These are phyloP conservation scores for Phytophthora capsici DNA, from an alignment of 352 stramenopile species.

Conservation along the genomic window DNA sequence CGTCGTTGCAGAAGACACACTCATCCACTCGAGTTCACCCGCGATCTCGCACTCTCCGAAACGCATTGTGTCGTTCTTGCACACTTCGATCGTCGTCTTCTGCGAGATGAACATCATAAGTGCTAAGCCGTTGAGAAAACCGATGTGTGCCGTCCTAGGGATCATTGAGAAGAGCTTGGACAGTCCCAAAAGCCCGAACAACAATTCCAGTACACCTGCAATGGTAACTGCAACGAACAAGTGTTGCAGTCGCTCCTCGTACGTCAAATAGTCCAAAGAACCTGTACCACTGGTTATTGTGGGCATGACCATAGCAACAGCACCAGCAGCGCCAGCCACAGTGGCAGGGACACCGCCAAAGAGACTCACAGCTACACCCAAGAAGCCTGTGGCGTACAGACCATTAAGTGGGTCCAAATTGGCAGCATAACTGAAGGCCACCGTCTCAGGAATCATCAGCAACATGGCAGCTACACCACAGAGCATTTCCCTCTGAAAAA, in stretches of 20 bases:
- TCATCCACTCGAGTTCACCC: conserved; percentile 81
- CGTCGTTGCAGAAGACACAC: conserved; percentile 48
- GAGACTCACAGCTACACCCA: conserved; percentile 88
- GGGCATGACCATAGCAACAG: conserved; percentile 92
- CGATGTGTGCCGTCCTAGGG: conserved; percentile 94
- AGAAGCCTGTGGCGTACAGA: conserved; percentile 92
- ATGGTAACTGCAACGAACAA: conserved; percentile 89
- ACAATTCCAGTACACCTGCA: conserved; percentile 85
- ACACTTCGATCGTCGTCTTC: conserved; percentile 91
- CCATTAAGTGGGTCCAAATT: conserved; percentile 89
- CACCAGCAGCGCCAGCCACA: conserved; percentile 88
- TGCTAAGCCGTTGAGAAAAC: conserved; percentile 96
- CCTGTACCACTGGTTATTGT: conserved; percentile 68
- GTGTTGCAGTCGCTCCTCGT: conserved; percentile 82
- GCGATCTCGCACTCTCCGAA: conserved; percentile 84
- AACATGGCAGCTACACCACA: conserved; percentile 91
- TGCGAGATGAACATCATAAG: conserved; percentile 96
- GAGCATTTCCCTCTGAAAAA: conserved; percentile 80
- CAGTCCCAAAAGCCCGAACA: conserved; percentile 81
- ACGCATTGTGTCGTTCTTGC: conserved; percentile 49
- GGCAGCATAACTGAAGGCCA: conserved; percentile 94
- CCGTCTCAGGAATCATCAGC: conserved; percentile 93
- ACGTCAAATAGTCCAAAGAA: conserved; percentile 56
- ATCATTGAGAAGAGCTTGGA: conserved; percentile 94
- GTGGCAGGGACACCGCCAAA: conserved; percentile 91